A percentile compares a stretch with the other conserved stretches of the same genome.
Conservation (phyloP, 352 stramenopile species). For the Phytopythium cucurbitacearum region DNA sequence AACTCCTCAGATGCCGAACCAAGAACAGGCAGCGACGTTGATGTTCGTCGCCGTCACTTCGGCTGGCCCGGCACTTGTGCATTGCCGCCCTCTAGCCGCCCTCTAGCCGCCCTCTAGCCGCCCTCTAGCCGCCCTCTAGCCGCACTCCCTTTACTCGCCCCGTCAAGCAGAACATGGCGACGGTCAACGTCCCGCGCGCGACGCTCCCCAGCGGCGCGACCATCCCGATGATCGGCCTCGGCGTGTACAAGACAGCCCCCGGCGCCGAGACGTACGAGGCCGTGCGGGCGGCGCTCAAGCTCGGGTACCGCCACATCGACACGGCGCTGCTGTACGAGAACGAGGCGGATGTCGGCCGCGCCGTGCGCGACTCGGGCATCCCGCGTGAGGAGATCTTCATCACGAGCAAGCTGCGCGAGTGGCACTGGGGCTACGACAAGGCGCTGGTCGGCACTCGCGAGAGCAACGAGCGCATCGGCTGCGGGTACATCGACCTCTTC, state of each 20-base stretch:
- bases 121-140: not conserved
- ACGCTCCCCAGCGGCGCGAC: constrained; percentile 24
- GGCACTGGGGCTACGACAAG: constrained; percentile 67
- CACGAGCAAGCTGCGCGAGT: constrained; percentile 67
- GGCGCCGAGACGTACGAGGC: constrained; percentile 29
- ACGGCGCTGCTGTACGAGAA: constrained; percentile 84
- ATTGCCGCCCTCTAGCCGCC: too few species aligned
- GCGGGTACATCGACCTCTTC: constrained; percentile 77
- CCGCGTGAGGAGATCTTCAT: constrained; percentile 68
- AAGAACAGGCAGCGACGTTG: too few species aligned
- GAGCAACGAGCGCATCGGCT: constrained; percentile 53
- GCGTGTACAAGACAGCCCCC: constrained; percentile 33
- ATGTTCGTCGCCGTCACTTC: too few species aligned
- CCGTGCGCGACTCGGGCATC: constrained; percentile 52
- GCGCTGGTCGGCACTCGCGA: constrained; percentile 36
- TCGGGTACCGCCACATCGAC: constrained; percentile 85
- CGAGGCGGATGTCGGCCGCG: constrained; percentile 66
- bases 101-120: not conserved
- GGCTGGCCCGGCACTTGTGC: too few species aligned
- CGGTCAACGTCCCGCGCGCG: constrained; percentile 7
- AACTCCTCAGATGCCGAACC: too few species aligned
- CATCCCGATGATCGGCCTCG: constrained; percentile 40
- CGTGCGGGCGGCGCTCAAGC: constrained; percentile 36
- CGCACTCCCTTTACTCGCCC: not conserved
- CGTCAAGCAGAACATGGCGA: not conserved